Evolutionary conservation across 345 rosid species (phyloP), one percentile per base, ranked within the genome.

Genomic region (Dipteronia dyeriana): DNA sequence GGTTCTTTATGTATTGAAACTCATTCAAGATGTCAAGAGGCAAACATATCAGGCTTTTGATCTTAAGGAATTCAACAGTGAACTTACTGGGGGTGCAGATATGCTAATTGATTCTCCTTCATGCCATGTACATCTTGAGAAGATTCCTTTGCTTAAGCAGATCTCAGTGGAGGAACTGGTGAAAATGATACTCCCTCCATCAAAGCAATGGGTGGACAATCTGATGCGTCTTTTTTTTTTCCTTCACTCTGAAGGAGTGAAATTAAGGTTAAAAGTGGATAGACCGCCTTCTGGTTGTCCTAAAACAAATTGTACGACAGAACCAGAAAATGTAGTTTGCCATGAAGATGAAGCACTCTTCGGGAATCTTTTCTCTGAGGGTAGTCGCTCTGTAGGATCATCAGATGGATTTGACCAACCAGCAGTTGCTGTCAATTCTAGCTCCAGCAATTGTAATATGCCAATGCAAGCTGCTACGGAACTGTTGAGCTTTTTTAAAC

Each of bases 341-440:
- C 99, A 90, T 85, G 99, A 96, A 23, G 99, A 96, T 75, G 99
- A 96, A 75, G 97, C 97, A 39, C 90, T 96, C 75, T 96, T 96
- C 77, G 99, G 99, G 14, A 92, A 94, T 78, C 94, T 96, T 78
- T 96, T 96, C 86, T 91, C 88, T 68, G 99, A 96, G 84, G 91
- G 91, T 70, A 71, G 90, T 78, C 91, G 98, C 60, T 88, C 94
- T 2, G 80, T 88, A 62, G 92, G 96, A 77, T 89, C 97, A 43
- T 31, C 80, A 14, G 98, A 95, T 82, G 90, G 86, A 75, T 87
- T 59, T 79, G 98, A 96, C 71, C 98, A 91, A 75, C 85, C 90
- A 51, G 79, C 90, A 20, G 90, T 70, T 84, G 80, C 87, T 71
- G 88, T 82, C 78, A 76, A 70, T 74, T 81, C 87, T 31, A 75